Evolutionary conservation across 768 basidiomycete species (phyloP).

Genomic region (Tricholoma matsutake): DNA sequence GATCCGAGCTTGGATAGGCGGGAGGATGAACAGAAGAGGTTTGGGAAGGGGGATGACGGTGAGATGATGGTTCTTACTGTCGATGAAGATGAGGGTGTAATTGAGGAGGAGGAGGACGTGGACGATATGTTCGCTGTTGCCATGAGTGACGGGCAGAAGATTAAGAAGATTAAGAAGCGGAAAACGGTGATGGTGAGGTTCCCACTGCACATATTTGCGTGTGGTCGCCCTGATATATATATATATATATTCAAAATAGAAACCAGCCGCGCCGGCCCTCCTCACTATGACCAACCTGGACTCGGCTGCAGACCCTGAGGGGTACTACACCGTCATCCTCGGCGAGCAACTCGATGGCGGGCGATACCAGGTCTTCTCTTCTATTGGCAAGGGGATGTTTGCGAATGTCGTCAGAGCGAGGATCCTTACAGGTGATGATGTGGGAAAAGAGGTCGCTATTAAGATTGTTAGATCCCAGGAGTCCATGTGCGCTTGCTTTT

Average conservation of each 20-base stretch:
- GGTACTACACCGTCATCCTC: constrained; percentile 91
- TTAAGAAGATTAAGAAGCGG: constrained; percentile 62
- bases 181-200: constrained; percentile 54
- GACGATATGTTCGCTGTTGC: constrained; percentile 94
- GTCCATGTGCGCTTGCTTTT: constrained; percentile 70
- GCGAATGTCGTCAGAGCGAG: constrained; percentile 93
- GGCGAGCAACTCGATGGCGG: constrained; percentile 93
- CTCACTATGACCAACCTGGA: constrained; percentile 73
- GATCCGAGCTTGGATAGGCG: constrained; percentile 74
- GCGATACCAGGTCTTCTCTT: constrained; percentile 91
- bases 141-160: constrained; percentile 40
- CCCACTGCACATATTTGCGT: neutral
- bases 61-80: constrained; percentile 6
- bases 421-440: constrained; percentile 61
- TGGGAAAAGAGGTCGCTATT: constrained; percentile 83
- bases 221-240: neutral
- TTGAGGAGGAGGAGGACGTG: constrained; percentile 78
- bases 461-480: constrained; percentile 97
- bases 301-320: constrained; percentile 90
- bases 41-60: constrained; percentile 16
- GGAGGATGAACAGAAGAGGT: constrained; percentile 78
- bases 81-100: constrained; percentile 49
- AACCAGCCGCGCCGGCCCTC: constrained; percentile 55
- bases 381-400: constrained; percentile 99
- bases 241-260: constrained; percentile 32